Percentiles rank a stretch among this genome's conserved stretches.
phyloP scores from a whole-genome alignment of 2,329 filamentous ascomycete species.

The Curvularia sp. region DNA sequence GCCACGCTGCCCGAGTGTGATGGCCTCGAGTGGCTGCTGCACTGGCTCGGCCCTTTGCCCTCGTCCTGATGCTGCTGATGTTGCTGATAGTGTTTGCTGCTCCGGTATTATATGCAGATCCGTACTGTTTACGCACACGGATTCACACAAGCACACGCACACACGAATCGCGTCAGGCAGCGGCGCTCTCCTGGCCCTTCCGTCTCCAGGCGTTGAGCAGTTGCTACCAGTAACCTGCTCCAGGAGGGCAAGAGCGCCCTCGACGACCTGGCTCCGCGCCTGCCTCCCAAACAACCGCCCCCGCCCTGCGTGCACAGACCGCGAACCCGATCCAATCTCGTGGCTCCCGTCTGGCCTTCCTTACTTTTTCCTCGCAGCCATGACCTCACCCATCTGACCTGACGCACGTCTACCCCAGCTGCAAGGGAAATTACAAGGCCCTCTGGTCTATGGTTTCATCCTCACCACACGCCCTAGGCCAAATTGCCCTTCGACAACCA shows the following conservation, averaged over 20 bases:
- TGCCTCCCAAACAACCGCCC: not conserved
- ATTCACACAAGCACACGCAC: not conserved
- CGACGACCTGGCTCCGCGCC: not conserved
- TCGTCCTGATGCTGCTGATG: no score
- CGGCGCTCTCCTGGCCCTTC: no score
- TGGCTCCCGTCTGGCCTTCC: not conserved
- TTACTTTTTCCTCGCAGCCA: not conserved
- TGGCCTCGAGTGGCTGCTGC: not conserved
- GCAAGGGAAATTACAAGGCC: not conserved
- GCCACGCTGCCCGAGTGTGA: not conserved
- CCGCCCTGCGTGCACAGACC: not conserved
- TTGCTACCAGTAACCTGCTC: no score
- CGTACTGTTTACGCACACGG: not conserved
- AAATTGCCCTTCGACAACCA: conserved; percentile 10
- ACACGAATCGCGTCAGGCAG: not conserved
- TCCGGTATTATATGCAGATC: no score
- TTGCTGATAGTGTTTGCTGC: no score
- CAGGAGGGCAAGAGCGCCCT: not conserved
- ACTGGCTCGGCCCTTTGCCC: no score
- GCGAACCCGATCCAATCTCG: not conserved
- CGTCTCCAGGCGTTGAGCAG: no score
- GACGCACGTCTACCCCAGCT: not conserved
- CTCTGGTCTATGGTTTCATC: conserved; percentile 6
- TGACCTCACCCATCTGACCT: not conserved
- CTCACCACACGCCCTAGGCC: conserved; percentile 19